Percentiles rank a stretch among this genome's conserved stretches.
Conservation (phyloP, 1,284 basidiomycete species). For the Phellopilus nigrolimitatus region DNA sequence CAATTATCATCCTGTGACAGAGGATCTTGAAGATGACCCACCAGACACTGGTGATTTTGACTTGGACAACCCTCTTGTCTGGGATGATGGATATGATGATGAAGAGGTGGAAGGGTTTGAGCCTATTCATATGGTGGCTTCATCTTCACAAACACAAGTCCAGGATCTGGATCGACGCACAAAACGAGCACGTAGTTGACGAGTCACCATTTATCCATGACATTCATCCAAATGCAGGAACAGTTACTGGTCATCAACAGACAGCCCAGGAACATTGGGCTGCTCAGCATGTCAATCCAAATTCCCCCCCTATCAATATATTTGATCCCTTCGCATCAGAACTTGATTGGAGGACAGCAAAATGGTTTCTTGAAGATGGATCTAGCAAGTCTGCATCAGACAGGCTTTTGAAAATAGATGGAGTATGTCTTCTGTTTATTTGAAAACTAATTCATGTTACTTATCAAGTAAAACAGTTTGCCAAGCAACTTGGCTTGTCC, state of each 20-base stretch:
- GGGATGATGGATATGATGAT: not conserved
- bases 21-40: not conserved
- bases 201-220: not conserved
- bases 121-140: not conserved
- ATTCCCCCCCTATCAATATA: not conserved
- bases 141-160: not conserved
- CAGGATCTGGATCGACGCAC: too few species aligned
- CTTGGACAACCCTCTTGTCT: not conserved
- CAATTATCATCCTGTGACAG: not conserved
- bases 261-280: not conserved
- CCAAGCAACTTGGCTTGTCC: not conserved
- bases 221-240: slow-evolving; percentile 1
- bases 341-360: slow-evolving; percentile 1
- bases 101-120: not conserved
- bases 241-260: not conserved
- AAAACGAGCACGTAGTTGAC: not conserved
- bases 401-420: not conserved
- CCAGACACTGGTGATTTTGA: not conserved
- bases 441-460: too few species aligned
- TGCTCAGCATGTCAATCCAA: not conserved
- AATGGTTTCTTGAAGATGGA: not conserved
- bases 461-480: not conserved
- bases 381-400: not conserved
- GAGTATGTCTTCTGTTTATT: not conserved
- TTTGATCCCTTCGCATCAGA: slow-evolving; percentile 3